Conservation (phyloP, 2,329 filamentous ascomycete genomes). For the Colletotrichum acutatum region DNA sequence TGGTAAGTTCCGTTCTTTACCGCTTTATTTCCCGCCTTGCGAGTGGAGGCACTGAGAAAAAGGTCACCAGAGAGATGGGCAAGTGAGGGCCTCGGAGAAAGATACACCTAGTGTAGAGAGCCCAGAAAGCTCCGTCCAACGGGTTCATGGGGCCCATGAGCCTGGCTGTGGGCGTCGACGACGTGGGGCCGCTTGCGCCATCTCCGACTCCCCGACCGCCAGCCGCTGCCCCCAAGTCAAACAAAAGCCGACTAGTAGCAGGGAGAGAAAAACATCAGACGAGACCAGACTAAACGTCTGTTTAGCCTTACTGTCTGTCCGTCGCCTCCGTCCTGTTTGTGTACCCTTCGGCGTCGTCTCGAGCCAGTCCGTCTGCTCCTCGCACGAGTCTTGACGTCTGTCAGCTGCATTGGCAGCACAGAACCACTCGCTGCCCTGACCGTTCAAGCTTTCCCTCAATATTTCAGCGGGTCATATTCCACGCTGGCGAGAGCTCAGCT, state of each 20-base stretch:
- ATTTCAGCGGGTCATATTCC: not conserved
- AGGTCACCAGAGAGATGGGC: not conserved
- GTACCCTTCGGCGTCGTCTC: not conserved
- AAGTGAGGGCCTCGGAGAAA: conserved; percentile 12
- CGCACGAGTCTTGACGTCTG: conserved; percentile 9
- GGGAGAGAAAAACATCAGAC: conserved; percentile 5
- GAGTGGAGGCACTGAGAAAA: conserved; percentile 15
- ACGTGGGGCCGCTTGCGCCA: conserved; percentile 27
- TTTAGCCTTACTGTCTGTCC: conserved; percentile 11
- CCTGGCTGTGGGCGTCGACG: not conserved
- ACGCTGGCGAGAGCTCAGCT: not conserved
- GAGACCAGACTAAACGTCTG: conserved; percentile 10
- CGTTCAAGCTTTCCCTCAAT: not conserved
- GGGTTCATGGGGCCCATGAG: conserved; percentile 1
- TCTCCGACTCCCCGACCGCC: conserved; percentile 16
- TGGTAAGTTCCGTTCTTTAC: conserved; percentile 9
- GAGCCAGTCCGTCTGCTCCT: conserved; percentile 11
- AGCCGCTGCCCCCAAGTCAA: conserved; percentile 11
- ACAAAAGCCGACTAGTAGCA: not conserved
- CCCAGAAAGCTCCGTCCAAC: conserved; percentile 1
- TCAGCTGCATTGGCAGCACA: conserved; percentile 8
- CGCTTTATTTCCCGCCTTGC: conserved; percentile 20
- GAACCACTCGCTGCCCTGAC: conserved; percentile 2
- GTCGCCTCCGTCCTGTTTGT: not conserved
- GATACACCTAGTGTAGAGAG: not conserved